A percentile compares a stretch with the other conserved stretches of the same genome.
These are phyloP conservation scores for Acer negundo DNA, from an alignment of 345 rosid genomes.

Conservation along the genomic window DNA sequence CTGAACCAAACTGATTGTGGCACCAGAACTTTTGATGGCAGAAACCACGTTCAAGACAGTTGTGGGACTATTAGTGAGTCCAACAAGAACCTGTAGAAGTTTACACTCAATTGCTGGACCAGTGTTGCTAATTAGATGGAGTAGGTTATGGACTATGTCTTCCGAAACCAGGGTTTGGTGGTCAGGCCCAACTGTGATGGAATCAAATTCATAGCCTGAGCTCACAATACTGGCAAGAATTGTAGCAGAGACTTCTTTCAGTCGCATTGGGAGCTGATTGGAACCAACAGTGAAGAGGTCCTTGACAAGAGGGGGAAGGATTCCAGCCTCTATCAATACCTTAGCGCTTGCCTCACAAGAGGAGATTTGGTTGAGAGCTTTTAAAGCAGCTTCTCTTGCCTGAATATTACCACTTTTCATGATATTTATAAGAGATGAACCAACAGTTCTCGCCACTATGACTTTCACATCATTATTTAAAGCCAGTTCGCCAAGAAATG, in stretches of 20 bases:
- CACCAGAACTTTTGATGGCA: slow-evolving; percentile 91
- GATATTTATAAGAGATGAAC: slow-evolving; percentile 71
- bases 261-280: slow-evolving; percentile 78
- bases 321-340: slow-evolving; percentile 76
- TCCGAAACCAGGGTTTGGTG: slow-evolving; percentile 87
- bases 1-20: slow-evolving; percentile 91
- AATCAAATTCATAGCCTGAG: slow-evolving; percentile 73
- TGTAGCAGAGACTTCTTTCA: slow-evolving; percentile 91
- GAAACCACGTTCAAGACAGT: slow-evolving; percentile 74
- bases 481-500: slow-evolving; percentile 82
- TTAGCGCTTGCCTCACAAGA: slow-evolving; percentile 75
- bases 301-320: slow-evolving; percentile 86
- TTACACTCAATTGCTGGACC: slow-evolving; percentile 96
- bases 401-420: slow-evolving; percentile 71
- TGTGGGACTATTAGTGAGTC: slow-evolving; percentile 69
- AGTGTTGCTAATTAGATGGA: slow-evolving; percentile 88
- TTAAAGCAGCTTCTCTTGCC: slow-evolving; percentile 81
- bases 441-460: slow-evolving; percentile 72
- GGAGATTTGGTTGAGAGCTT: slow-evolving; percentile 86
- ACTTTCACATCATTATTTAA: slow-evolving; percentile 79
- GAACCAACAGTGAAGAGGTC: slow-evolving; percentile 80
- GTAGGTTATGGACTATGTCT: slow-evolving; percentile 71
- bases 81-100: slow-evolving; percentile 93
- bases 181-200: slow-evolving; percentile 63
- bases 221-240: slow-evolving; percentile 87